Evolutionary conservation across 306 rosid species (phyloP), one percentile per base, ranked within the genome.

Genomic region (cucumber (Cucumis sativus)): DNA sequence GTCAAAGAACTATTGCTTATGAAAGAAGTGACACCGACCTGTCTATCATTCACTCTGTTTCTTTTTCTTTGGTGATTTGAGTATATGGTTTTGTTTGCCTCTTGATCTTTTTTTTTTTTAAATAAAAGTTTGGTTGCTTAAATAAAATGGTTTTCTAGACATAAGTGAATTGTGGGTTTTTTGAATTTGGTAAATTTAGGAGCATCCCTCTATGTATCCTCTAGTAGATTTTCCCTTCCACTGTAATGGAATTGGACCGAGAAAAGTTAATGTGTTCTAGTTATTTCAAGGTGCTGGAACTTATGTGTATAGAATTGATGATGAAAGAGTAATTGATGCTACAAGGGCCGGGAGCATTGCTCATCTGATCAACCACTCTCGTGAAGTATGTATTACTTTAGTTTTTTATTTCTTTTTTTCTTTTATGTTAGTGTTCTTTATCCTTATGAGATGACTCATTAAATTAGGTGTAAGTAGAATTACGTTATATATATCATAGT

Each of bases 311-410:
- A 91, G 99, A 83, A 87, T 95, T 59, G 93, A 95, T 81, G 99
- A 95, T 83, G 96, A 89, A 82, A 85, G 97, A 59, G 99, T 95
- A 74, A 92, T 95, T 82, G 99, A 95, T 84, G 99, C 99, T 63
- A 95, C 99, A 59, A 91, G 96, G 83, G 97, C 97, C 2, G 99
- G 99, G 82, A 92, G 99, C 88, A 89, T 95, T 84, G 99, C 99
- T 79, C 99, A 95, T 93, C 89, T 95, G 79, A 92, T 95, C 77
- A 95, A 95, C 80, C 99, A 95, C 86, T 92, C 99, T 81, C 92
- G 99, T 87, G 99, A 89, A 66, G 99, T 95, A 78, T 58, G 97
- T 85, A 56, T 72, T 55, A 75, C 74, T 54, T 45, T 18, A 57
- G 64, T 47, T 49, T 60, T 72, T 37, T 67, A 21, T 75, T 33